Evolutionary conservation across 805 yeast genomes (phyloP), one percentile per base, ranked within the genome.

Genomic region (Diddensiella santjacobensis): DNA sequence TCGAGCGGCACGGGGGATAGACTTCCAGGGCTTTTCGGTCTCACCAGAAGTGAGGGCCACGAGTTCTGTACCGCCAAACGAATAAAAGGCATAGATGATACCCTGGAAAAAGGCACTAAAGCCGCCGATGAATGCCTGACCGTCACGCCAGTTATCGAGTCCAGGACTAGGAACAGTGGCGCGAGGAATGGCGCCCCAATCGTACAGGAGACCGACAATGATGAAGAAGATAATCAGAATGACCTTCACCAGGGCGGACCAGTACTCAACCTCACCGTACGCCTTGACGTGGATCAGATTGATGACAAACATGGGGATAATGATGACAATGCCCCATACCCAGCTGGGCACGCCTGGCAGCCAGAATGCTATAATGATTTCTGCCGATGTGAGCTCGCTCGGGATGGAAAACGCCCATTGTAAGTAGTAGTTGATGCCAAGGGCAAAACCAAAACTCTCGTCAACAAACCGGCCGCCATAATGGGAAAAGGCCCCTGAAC

Each of bases 401-500:
- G 78, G 77, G 19, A 73, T 73, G 1, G 72, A 64, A 47, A 72
- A 62, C 5, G 73, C 74, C 65, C 74, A 76, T 48, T 72, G 72
- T 48, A 74, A 62, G 70, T 73, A 72, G 57, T 73, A 73, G 52
- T 71, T 73, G 44, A 62, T 48, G 47, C 84, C 83, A 63, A 79
- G 49, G 68, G 83, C 79, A 61, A 78, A 77, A 1, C 84, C 81
- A 40, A 80, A 66, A 6, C 84, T 74, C 44, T 73, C 75, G 55
- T 78, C 79, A 20, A 79, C 78, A 60, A 83, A 84, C 55, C 86
- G 71, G 45, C 76, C 73, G 45, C 77, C 75, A 57, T 80, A 71
- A 55, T 82, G 77, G 53, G 80, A 74, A n/a, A 86, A 83, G 55
- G 83, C 83, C 58, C 86, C 83, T 19, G 82, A 79, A 44, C 77